These are phyloP conservation scores for Diphasiastrum complanatum DNA, from an alignment of 83 land plant genomes.

Conservation along the genomic window DNA sequence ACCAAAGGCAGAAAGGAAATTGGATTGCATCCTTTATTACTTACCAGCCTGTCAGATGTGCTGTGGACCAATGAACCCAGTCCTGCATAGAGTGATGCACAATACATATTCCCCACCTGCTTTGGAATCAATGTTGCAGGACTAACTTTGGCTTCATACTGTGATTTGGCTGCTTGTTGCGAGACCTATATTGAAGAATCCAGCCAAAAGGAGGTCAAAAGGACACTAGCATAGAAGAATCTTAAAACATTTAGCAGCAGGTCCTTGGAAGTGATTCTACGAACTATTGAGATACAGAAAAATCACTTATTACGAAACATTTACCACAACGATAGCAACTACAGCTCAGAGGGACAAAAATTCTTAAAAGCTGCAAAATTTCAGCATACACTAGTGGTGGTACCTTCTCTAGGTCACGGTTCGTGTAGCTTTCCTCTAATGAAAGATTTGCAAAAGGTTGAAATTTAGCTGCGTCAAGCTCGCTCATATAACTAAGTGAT, in stretches of 20 bases:
- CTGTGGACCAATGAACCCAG: constrained; percentile 75
- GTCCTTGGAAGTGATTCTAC: not conserved
- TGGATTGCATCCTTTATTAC: not conserved
- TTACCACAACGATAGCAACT: constrained; percentile 1
- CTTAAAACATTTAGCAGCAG: not conserved
- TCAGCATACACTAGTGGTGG: no score
- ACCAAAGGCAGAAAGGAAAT: not conserved
- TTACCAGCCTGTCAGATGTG: constrained; percentile 62
- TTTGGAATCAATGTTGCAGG: constrained; percentile 85
- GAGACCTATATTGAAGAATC: constrained; percentile 39
- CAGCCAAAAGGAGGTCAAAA: not conserved
- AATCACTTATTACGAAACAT: not conserved
- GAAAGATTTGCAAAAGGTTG: constrained; percentile 58
- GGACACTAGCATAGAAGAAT: not conserved
- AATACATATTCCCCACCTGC: constrained; percentile 97
- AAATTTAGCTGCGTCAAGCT: constrained; percentile 56
- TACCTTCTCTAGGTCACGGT: constrained; percentile 98
- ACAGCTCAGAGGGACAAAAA: no score
- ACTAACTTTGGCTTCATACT: constrained; percentile 73
- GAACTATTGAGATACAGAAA: not conserved
- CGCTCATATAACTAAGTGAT: constrained; percentile 47
- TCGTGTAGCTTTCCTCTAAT: constrained; percentile 72
- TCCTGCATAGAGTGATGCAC: constrained; percentile 94
- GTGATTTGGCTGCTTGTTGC: constrained; percentile 80
- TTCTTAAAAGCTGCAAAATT: no score